These are phyloP conservation scores for Colletotrichum filicis DNA, from an alignment of 2,329 filamentous ascomycete genomes.

Conservation along the genomic window DNA sequence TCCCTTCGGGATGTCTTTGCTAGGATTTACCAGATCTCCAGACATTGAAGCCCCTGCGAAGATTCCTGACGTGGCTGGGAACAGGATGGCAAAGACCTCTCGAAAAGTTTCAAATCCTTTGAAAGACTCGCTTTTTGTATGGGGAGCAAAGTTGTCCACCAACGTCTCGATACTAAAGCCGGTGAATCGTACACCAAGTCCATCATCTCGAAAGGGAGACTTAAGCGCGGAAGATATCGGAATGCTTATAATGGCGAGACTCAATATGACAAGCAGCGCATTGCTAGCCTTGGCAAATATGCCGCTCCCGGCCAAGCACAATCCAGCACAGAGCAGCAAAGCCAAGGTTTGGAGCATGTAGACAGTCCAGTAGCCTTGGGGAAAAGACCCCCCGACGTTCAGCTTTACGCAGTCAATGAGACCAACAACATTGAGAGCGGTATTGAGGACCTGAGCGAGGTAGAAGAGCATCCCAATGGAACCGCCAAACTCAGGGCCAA, in stretches of 20 bases:
- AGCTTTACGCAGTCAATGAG: slow-evolving; percentile 84
- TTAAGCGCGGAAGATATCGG: slow-evolving; percentile 79
- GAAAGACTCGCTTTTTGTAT: slow-evolving; percentile 70
- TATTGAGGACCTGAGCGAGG: slow-evolving; percentile 88
- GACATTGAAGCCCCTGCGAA: slow-evolving; percentile 89
- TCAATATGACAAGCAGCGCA: slow-evolving; percentile 75
- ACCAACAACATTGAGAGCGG: slow-evolving; percentile 87
- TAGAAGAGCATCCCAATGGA: slow-evolving; percentile 91
- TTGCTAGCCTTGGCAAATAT: slow-evolving; percentile 86
- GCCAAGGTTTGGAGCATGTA: slow-evolving; percentile 82
- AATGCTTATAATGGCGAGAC: slow-evolving; percentile 82
- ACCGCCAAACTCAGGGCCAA: slow-evolving; percentile 90
- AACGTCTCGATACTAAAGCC: slow-evolving; percentile 79
- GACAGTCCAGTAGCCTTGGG: slow-evolving; percentile 78
- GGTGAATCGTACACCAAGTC: slow-evolving; percentile 78
- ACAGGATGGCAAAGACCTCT: slow-evolving; percentile 86
- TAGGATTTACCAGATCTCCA: slow-evolving; percentile 84
- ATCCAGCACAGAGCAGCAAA: slow-evolving; percentile 75
- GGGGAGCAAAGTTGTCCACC: slow-evolving; percentile 78
- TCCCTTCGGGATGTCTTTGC: slow-evolving; percentile 86
- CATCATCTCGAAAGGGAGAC: slow-evolving; percentile 72
- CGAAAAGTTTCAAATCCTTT: slow-evolving; percentile 77
- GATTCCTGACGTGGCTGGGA: slow-evolving; percentile 72
- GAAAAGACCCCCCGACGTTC: slow-evolving; percentile 76
- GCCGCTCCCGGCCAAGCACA: slow-evolving; percentile 83